Percentiles rank a stretch among this genome's conserved stretches.
These are phyloP conservation scores for Cucurbita maxima DNA, from an alignment of 306 rosid species.

Conservation along the genomic window DNA sequence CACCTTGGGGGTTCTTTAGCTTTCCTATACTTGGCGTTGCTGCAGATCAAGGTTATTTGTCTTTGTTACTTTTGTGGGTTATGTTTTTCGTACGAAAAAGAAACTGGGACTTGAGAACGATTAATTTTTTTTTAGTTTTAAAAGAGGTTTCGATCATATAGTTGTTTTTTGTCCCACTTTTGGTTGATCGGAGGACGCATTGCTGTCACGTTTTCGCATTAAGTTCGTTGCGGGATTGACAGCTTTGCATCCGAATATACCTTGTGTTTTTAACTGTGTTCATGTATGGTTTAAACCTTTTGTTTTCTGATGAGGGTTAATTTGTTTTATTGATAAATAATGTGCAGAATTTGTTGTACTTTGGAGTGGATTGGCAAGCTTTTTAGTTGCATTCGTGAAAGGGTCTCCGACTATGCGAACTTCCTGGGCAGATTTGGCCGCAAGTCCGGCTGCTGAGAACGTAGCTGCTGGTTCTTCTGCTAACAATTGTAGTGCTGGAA, in stretches of 20 bases:
- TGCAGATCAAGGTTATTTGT: conserved; percentile 2
- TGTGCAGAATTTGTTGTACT: not conserved
- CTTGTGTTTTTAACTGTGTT: not conserved
- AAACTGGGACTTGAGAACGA: not conserved
- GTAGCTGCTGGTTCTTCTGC: conserved; percentile 30
- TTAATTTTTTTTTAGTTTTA: not conserved
- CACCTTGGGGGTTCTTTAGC: not conserved
- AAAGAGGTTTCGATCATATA: not conserved
- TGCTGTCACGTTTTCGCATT: not conserved
- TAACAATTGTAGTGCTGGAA: conserved; percentile 18
- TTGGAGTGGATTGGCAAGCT: not conserved
- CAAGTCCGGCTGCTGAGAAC: conserved; percentile 63
- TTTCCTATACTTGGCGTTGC: not conserved
- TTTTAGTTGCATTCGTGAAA: conserved; percentile 1
- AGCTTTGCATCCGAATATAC: not conserved
- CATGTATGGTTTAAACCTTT: not conserved
- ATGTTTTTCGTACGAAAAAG: not conserved
- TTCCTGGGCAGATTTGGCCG: conserved; percentile 95
- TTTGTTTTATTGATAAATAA: not conserved
- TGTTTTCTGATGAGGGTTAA: not conserved
- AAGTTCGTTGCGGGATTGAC: not conserved
- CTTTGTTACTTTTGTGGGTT: not conserved
- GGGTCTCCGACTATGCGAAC: conserved; percentile 44
- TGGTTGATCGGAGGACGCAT: not conserved
- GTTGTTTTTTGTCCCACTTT: not conserved